Evolutionary conservation across 768 basidiomycete species (phyloP).

Genomic region (Asterophora lycoperdoides): DNA sequence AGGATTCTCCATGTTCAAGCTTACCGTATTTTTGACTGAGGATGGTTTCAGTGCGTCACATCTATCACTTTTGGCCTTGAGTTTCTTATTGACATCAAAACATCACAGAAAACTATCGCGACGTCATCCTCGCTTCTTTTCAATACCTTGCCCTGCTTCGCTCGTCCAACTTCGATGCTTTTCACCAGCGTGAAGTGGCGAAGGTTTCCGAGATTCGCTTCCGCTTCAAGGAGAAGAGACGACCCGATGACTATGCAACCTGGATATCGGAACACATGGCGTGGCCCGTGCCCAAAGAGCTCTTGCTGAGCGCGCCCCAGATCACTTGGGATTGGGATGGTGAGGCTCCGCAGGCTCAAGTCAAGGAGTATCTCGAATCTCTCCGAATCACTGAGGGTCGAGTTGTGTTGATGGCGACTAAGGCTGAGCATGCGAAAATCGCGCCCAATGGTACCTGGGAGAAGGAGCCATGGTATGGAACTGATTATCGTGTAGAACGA

Average conservation of each 20-base stretch:
- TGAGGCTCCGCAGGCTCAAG: conserved; percentile 43
- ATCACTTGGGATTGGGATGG: conserved; percentile 73
- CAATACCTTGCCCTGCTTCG: conserved; percentile 76
- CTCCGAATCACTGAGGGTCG: conserved; percentile 59
- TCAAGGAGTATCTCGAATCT: conserved; percentile 56
- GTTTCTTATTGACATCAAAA: neutral
- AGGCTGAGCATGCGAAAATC: conserved; percentile 52
- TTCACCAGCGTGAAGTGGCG: conserved; percentile 73
- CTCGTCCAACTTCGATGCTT: conserved; percentile 53
- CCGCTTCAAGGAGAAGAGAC: conserved; percentile 80
- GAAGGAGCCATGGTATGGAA: conserved; percentile 91
- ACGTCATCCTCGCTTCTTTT: conserved; percentile 64
- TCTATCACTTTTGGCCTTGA: neutral
- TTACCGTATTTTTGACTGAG: conserved; percentile 74
- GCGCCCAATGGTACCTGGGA: conserved; percentile 49
- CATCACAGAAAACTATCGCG: conserved; percentile 64
- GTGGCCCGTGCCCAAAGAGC: conserved; percentile 78
- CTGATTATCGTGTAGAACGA: conserved; percentile 73
- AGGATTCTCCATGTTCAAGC: conserved; percentile 87
- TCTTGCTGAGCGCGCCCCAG: conserved; percentile 65
- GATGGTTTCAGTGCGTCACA: conserved; percentile 75
- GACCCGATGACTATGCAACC: conserved; percentile 76
- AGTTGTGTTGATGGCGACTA: conserved; percentile 76
- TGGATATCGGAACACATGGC: conserved; percentile 71
- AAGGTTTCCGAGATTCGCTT: conserved; percentile 71